Evolutionary conservation across 2,329 filamentous ascomycete species (phyloP).

Genomic region (Truncatella angustata): DNA sequence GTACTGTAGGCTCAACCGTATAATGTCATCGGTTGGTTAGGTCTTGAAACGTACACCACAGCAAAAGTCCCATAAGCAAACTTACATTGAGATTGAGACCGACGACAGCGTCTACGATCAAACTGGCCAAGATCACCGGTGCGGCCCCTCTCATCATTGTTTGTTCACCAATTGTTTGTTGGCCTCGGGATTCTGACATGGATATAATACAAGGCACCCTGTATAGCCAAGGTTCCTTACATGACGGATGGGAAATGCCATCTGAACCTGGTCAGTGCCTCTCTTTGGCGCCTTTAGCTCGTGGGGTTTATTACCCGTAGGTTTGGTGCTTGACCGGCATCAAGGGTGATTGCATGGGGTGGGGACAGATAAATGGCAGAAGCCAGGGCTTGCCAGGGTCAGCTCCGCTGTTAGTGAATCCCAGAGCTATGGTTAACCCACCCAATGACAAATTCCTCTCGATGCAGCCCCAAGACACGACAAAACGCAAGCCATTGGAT

Average conservation of each 20-base stretch:
- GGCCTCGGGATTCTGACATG: not conserved
- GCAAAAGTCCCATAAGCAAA: not conserved
- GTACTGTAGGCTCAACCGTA: too few species aligned
- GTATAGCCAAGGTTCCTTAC: not conserved
- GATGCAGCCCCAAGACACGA: not conserved
- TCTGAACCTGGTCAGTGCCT: not conserved
- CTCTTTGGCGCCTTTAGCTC: not conserved
- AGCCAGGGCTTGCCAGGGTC: not conserved
- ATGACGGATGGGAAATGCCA: too few species aligned
- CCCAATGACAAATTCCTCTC: not conserved
- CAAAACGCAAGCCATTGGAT: not conserved
- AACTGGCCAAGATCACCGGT: constrained; percentile 2
- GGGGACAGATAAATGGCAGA: not conserved
- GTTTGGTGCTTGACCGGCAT: too few species aligned
- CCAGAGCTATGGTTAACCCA: not conserved
- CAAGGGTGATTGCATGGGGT: too few species aligned
- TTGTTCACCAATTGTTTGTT: not conserved
- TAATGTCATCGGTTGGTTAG: too few species aligned
- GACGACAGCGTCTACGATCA: not conserved
- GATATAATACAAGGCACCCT: not conserved
- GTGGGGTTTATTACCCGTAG: too few species aligned
- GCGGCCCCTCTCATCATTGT: not conserved
- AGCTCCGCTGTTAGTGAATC: not conserved
- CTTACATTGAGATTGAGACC: constrained; percentile 1
- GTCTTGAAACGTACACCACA: too few species aligned